phyloP scores from a whole-genome alignment of 139 green algal species.

The Bryopsis sp. region DNA sequence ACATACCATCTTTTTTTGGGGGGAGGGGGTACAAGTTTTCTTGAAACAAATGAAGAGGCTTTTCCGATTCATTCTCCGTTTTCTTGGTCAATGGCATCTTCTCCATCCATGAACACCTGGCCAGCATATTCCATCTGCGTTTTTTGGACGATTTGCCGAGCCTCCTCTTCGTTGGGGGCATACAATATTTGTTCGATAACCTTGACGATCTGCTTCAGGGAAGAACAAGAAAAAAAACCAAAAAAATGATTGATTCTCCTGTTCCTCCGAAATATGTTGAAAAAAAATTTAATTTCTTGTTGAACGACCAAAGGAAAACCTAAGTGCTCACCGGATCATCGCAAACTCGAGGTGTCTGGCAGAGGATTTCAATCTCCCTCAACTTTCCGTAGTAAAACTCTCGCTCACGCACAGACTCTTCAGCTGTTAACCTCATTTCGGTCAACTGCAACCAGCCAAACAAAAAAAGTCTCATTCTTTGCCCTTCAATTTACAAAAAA shows the following conservation, averaged over 20 bases:
- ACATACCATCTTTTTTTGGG: too few species aligned
- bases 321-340: constrained; percentile 22
- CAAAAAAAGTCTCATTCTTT: not conserved
- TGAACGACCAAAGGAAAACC: constrained; percentile 4
- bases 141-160: constrained; percentile 28
- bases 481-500: too few species aligned
- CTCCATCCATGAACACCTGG: not conserved
- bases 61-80: too few species aligned
- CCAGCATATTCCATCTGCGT: constrained; percentile 21
- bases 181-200: constrained; percentile 75
- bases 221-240: too few species aligned
- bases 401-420: constrained; percentile 40
- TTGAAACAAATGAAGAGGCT: too few species aligned
- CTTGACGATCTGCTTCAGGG: constrained; percentile 45
- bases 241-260: too few species aligned
- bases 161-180: constrained; percentile 57
- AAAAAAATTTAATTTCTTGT: not conserved
- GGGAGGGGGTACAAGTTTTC: too few species aligned
- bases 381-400: constrained; percentile 96
- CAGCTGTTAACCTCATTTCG: constrained; percentile 32
- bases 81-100: not conserved
- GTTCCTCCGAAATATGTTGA: too few species aligned
- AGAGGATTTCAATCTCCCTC: constrained; percentile 95
- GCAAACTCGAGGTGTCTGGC: constrained; percentile 64
- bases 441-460: constrained; percentile 43